phyloP scores from a whole-genome alignment of 176 grass and related monocot genomes.

The Pontederia paniculata region DNA sequence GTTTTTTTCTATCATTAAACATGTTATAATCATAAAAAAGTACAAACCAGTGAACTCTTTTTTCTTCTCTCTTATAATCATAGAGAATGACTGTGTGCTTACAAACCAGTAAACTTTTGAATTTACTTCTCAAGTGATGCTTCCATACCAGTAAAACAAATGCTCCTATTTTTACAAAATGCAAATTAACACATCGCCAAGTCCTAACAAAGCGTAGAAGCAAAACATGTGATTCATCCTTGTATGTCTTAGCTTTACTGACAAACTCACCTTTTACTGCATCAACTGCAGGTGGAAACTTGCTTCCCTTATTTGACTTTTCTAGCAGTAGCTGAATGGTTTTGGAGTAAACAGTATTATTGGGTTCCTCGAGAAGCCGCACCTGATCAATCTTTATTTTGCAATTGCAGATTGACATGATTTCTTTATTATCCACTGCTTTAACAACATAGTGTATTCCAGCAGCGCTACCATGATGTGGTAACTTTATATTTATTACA shows the following conservation, averaged over 20 bases:
- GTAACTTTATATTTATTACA: constrained; percentile 60
- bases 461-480: constrained; percentile 49
- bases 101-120: too few relatives aligned
- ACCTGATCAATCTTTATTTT: constrained; percentile 98
- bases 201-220: too few relatives aligned
- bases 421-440: constrained; percentile 67
- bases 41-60: too few relatives aligned
- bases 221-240: too few relatives aligned
- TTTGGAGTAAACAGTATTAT: constrained; percentile 48
- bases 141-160: too few relatives aligned
- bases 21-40: too few relatives aligned
- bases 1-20: too few relatives aligned
- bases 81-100: too few relatives aligned
- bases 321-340: constrained; percentile 73
- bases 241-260: not conserved
- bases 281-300: constrained; percentile 72
- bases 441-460: constrained; percentile 67
- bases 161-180: too few relatives aligned
- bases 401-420: constrained; percentile 63
- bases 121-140: too few relatives aligned
- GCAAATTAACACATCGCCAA: too few relatives aligned
- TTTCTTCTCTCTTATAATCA: too few relatives aligned
- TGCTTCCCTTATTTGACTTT: constrained; percentile 45
- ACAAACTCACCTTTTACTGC: constrained; percentile 65
- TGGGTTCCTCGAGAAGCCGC: constrained; percentile 69